These are phyloP conservation scores for Psilocybe cyanescens DNA, from an alignment of 768 basidiomycete genomes.

Conservation along the genomic window DNA sequence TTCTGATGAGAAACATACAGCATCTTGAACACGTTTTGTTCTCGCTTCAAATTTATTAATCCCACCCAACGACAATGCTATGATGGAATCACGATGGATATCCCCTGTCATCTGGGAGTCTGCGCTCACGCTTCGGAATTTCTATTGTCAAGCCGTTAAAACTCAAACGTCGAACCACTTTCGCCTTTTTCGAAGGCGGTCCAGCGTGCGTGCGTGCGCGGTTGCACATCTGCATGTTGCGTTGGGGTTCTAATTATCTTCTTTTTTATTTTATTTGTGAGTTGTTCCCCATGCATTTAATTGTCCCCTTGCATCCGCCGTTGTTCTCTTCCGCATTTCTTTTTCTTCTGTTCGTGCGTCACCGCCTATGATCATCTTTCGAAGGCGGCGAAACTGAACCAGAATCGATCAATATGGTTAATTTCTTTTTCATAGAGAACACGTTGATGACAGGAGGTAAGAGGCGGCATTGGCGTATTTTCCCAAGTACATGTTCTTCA, in stretches of 20 bases:
- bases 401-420: not conserved
- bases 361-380: not conserved
- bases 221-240: not conserved
- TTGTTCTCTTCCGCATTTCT: not conserved
- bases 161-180: not conserved
- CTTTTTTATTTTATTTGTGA: not conserved
- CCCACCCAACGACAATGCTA: not conserved
- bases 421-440: not conserved
- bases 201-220: not conserved
- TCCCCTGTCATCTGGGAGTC: not conserved
- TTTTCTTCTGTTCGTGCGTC: not conserved
- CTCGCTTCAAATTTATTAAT: not conserved
- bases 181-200: not conserved
- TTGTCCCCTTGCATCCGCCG: too few species aligned
- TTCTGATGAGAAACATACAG: conserved; percentile 10
- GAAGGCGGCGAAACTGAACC: not conserved
- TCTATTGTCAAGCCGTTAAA: not conserved
- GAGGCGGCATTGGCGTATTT: conserved; percentile 3
- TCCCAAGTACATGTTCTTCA: not conserved
- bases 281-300: conserved; percentile 5
- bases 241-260: not conserved
- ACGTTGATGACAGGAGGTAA: not conserved
- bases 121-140: not conserved
- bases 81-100: too few species aligned
- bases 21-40: conserved; percentile 8